These are phyloP conservation scores for Nectriaceae sp. DNA, from an alignment of 2,329 filamentous ascomycete species.

Conservation along the genomic window DNA sequence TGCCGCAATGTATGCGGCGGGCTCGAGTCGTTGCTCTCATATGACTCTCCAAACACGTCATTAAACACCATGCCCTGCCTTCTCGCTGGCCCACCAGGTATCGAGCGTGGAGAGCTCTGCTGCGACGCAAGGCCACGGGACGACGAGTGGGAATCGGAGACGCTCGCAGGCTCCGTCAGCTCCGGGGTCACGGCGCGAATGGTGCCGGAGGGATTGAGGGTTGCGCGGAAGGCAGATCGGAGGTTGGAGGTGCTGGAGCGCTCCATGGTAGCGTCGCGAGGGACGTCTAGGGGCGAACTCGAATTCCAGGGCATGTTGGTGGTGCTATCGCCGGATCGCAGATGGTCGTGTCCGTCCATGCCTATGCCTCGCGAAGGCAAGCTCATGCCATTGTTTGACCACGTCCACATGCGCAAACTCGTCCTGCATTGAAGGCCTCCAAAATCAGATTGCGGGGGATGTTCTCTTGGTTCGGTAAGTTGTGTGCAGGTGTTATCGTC, in stretches of 20 bases:
- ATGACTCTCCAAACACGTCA: slow-evolving; percentile 53
- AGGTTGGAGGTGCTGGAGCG: slow-evolving; percentile 38
- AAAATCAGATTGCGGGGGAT: not conserved
- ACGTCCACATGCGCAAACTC: slow-evolving; percentile 38
- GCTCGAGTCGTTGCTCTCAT: slow-evolving; percentile 48
- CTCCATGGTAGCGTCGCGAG: slow-evolving; percentile 35
- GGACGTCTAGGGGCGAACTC: slow-evolving; percentile 33
- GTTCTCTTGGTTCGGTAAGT: not conserved
- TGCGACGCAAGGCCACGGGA: slow-evolving; percentile 30
- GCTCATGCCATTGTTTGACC: slow-evolving; percentile 47
- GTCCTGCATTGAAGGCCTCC: slow-evolving; percentile 33
- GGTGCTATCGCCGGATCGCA: slow-evolving; percentile 39
- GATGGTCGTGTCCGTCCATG: slow-evolving; percentile 46
- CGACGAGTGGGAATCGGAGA: slow-evolving; percentile 25
- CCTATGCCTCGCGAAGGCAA: slow-evolving; percentile 48
- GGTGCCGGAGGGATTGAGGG: slow-evolving; percentile 40
- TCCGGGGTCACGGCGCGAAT: slow-evolving; percentile 71
- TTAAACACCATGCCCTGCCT: slow-evolving; percentile 64
- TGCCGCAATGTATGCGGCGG: slow-evolving; percentile 37
- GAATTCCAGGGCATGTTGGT: slow-evolving; percentile 36
- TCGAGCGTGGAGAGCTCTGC: slow-evolving; percentile 35
- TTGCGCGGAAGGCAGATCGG: slow-evolving; percentile 36
- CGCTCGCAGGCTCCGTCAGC: slow-evolving; percentile 36
- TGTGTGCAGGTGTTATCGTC: not conserved
- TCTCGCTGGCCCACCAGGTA: slow-evolving; percentile 41